phyloP scores from a whole-genome alignment of 805 yeast genomes.

The Myxozyma monticola region DNA sequence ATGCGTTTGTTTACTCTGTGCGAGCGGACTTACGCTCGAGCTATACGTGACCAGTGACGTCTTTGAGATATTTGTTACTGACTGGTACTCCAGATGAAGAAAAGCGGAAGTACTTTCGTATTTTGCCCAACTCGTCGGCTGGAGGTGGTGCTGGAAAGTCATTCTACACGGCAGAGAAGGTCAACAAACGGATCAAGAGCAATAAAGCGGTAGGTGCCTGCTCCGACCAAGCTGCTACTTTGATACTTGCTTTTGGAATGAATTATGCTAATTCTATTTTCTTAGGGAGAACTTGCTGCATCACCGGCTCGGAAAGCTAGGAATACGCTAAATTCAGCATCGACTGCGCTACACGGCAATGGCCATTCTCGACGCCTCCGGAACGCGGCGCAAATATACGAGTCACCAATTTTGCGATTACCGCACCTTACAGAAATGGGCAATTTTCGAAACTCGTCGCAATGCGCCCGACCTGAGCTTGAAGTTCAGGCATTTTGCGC shows the following conservation, averaged over 20 bases:
- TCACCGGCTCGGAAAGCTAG: too few species aligned
- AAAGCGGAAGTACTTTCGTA: constrained; percentile 33
- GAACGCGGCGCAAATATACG: constrained; percentile 4
- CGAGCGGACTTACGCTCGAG: neutral
- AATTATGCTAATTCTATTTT: too few species aligned
- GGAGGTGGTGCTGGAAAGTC: constrained; percentile 30
- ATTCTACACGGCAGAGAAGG: constrained; percentile 31
- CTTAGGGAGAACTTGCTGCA: too few species aligned
- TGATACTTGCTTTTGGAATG: too few species aligned
- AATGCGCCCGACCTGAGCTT: constrained; percentile 12
- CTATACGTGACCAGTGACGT: neutral
- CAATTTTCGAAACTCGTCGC: neutral
- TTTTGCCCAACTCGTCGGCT: constrained; percentile 30
- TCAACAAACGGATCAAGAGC: constrained; percentile 22
- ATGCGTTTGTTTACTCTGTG: neutral
- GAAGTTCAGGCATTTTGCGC: constrained; percentile 12
- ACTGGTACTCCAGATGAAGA: constrained; percentile 17
- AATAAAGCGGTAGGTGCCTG: constrained; percentile 2
- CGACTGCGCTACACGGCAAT: constrained; percentile 7
- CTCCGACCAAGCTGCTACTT: too few species aligned
- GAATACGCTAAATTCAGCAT: neutral
- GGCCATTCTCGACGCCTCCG: constrained; percentile 10
- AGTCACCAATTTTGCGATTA: neutral
- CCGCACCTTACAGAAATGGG: constrained; percentile 12
- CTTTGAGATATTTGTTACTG: neutral